These are phyloP conservation scores for Epicoccum sorghinum DNA, from an alignment of 2,329 filamentous ascomycete genomes.

Conservation along the genomic window DNA sequence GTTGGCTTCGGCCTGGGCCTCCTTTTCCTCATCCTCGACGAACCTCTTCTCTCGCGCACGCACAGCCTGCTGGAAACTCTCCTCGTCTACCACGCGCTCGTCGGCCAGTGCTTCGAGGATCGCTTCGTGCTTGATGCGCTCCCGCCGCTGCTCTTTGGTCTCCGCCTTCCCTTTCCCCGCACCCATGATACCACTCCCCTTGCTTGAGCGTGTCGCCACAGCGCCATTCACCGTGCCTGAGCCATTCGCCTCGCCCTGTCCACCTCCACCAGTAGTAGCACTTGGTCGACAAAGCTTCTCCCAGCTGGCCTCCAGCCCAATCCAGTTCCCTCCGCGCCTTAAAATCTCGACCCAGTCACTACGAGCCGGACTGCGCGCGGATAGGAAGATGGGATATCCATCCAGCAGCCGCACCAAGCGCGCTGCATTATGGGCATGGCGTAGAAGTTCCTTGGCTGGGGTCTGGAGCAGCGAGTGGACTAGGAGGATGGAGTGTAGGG, in stretches of 20 bases:
- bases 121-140: constrained; percentile 67
- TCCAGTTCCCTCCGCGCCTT: constrained; percentile 70
- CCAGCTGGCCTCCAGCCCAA: constrained; percentile 70
- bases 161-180: constrained; percentile 30
- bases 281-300: constrained; percentile 67
- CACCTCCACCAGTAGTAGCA: not conserved
- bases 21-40: constrained; percentile 61
- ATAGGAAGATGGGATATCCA: constrained; percentile 80
- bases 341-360: constrained; percentile 83
- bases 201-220: not conserved
- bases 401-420: constrained; percentile 75
- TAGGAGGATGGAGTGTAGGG: constrained; percentile 77
- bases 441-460: constrained; percentile 74
- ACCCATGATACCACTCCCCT: too few relatives aligned
- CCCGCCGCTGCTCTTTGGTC: constrained; percentile 61
- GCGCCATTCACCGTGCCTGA: not conserved
- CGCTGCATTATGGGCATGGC: constrained; percentile 82
- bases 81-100: constrained; percentile 71
- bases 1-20: constrained; percentile 21
- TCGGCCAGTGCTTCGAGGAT: constrained; percentile 72
- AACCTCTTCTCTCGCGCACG: constrained; percentile 63
- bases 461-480: constrained; percentile 82
- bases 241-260: too few relatives aligned
- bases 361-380: constrained; percentile 71
- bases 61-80: constrained; percentile 68